Evolutionary conservation across 495 filamentous ascomycete species (phyloP).

Genomic region (Tetracladium marchalianum): DNA sequence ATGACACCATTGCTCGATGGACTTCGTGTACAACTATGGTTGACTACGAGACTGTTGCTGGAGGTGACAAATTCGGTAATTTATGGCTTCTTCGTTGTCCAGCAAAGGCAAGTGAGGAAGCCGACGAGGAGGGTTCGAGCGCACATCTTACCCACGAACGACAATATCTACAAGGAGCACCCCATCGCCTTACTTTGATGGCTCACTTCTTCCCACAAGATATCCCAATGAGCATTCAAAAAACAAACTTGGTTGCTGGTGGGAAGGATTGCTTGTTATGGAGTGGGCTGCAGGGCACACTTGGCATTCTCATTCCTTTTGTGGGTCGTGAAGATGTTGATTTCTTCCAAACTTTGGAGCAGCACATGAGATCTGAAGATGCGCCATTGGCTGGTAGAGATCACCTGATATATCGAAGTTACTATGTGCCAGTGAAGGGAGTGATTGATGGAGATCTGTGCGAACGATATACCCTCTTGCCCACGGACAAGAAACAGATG

Average conservation of each 20-base stretch:
- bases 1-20: constrained; percentile 83
- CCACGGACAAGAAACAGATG: constrained; percentile 82
- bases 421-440: constrained; percentile 95
- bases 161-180: constrained; percentile 78
- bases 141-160: constrained; percentile 82
- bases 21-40: constrained; percentile 85
- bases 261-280: constrained; percentile 87
- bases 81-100: constrained; percentile 87
- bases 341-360: constrained; percentile 91
- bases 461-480: constrained; percentile 75
- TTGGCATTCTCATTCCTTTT: constrained; percentile 89
- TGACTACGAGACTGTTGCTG: constrained; percentile 92
- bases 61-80: constrained; percentile 97
- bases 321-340: constrained; percentile 84
- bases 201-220: constrained; percentile 86
- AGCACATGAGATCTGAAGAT: constrained; percentile 73
- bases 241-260: constrained; percentile 81
- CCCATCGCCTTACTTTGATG: constrained; percentile 75
- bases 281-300: constrained; percentile 87
- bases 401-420: constrained; percentile 88
- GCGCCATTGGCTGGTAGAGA: constrained; percentile 83
- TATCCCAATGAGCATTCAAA: constrained; percentile 81
- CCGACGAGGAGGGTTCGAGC: constrained; percentile 86
- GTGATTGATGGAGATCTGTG: constrained; percentile 98
- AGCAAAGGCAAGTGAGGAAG: constrained; percentile 72